These are phyloP conservation scores for Lasiodiplodia citricola DNA, from an alignment of 2,329 filamentous ascomycete genomes.

Conservation along the genomic window DNA sequence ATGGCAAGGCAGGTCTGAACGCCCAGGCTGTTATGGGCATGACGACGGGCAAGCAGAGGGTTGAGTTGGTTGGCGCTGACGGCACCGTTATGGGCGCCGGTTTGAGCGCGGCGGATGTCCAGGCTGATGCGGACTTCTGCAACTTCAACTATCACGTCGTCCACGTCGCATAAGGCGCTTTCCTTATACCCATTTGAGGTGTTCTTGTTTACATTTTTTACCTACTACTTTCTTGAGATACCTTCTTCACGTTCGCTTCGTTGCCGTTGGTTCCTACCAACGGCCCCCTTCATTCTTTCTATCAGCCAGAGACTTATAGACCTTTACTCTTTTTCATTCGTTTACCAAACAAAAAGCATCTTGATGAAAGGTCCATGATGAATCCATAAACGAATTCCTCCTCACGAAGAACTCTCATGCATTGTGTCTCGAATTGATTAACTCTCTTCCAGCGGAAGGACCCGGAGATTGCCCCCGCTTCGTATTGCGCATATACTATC, in stretches of 20 bases:
- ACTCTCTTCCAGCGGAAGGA: no score
- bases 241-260: neutral
- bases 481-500: no score
- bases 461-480: no score
- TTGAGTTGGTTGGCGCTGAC: slow-evolving; percentile 4
- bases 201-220: neutral
- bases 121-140: slow-evolving; percentile 19
- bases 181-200: neutral
- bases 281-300: neutral
- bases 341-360: neutral
- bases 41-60: slow-evolving; percentile 5
- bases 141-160: slow-evolving; percentile 26
- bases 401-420: neutral
- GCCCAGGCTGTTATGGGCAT: slow-evolving; percentile 9
- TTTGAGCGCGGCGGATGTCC: slow-evolving; percentile 7
- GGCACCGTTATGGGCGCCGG: slow-evolving; percentile 1
- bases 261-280: neutral
- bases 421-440: no score
- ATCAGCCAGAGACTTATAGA: neutral
- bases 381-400: neutral
- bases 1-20: slow-evolving; percentile 17
- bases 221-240: neutral
- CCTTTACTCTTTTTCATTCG: neutral
- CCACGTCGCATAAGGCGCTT: neutral
- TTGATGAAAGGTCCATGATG: neutral